Evolutionary conservation across 169 alveolate species (phyloP), one percentile per base, ranked within the genome.

Genomic region (Eimeria praecox): DNA sequence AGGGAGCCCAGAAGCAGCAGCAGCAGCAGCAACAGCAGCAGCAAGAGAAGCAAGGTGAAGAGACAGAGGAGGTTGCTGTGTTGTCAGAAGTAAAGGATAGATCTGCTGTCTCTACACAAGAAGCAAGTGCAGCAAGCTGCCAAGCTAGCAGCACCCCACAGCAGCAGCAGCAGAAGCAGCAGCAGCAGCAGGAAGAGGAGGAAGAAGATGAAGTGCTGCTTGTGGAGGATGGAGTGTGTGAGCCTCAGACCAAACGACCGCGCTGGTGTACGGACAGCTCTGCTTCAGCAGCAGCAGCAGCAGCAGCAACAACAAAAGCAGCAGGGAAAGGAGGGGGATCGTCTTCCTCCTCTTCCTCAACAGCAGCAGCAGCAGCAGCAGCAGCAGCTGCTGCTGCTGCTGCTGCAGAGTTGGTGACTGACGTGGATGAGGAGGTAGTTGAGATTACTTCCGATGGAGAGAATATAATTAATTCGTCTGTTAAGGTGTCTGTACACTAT

Each of bases 301-400:
- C 87, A 22, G 62, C 87, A 77, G 62, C 87, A 40, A 62, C 87
- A 77, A 62, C 87, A 77, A 38, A 56, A 77, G 62, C 59, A 77
- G 87, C 87, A 38, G 46, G 82, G 9, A 12, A 16, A n/a, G n/a
- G n/a, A n/a, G n/a, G n/a, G n/a, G n/a, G n/a, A n/a, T n/a, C n/a
- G n/a, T n/a, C n/a, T n/a, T n/a, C n/a, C n/a, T n/a, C n/a, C n/a
- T n/a, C 85, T 40, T 38, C 87, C 10, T 30, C 87, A 44, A 35
- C 87, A 77, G 18, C 52, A 40, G 54, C 52, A 77, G 87, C 87
- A 22, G 87, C 87, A 22, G 62, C 87, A 77, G 62, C 87, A 40
- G 87, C 87, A 77, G 87, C 87, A 77, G 62, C 87, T 18, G 8
- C 44, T 30, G 27, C 87, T 10, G 22, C 10, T 0, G 49, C 49